Conservation (phyloP, 305 asterid genomes). For the Fraxinus greggii region DNA sequence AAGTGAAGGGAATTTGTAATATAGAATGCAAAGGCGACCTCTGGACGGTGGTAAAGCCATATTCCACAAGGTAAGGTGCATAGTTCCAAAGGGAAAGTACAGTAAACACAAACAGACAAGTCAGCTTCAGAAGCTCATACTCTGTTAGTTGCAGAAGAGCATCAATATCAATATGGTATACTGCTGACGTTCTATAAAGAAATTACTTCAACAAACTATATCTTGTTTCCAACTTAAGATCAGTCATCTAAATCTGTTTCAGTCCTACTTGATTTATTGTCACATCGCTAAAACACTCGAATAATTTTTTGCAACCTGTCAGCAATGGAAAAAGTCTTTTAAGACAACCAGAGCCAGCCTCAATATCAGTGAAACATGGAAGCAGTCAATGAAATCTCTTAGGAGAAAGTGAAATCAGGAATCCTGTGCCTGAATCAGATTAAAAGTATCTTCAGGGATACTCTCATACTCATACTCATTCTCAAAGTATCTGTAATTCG, state of each 20-base stretch:
- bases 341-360: neutral
- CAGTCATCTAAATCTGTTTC: neutral
- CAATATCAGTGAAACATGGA: neutral
- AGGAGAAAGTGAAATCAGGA: neutral
- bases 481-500: neutral
- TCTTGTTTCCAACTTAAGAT: neutral
- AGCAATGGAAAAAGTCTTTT: neutral
- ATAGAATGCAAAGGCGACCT: neutral
- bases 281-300: neutral
- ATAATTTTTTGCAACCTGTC: neutral
- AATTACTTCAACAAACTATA: neutral
- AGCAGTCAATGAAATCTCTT: neutral
- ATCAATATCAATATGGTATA: neutral
- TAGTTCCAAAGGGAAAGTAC: neutral
- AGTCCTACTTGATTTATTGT: neutral
- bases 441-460: neutral
- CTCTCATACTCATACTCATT: neutral
- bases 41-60: neutral
- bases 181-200: no score
- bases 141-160: neutral
- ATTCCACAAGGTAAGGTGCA: neutral
- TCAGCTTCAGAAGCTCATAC: neutral
- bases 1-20: neutral
- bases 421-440: neutral
- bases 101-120: neutral